Evolutionary conservation across 306 rosid species (phyloP).

Genomic region (Lithocarpus polystachyus): DNA sequence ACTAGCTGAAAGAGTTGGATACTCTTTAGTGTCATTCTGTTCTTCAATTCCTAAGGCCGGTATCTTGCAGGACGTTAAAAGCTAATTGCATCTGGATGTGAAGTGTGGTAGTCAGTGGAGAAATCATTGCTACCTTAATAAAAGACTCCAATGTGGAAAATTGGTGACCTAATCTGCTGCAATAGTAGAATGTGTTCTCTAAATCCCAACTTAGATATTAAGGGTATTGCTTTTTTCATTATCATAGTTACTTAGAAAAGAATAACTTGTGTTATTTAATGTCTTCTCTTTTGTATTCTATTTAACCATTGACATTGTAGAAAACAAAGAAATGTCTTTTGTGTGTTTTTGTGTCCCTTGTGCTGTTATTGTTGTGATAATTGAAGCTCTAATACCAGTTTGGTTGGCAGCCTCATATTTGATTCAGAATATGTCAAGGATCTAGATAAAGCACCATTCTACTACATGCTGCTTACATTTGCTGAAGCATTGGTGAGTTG

Average conservation of each 20-base stretch:
- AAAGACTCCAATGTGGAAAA: slow-evolving; percentile 79
- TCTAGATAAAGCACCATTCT: too few species aligned
- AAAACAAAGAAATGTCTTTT: background rate
- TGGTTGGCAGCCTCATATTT: too few species aligned
- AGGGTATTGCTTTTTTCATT: slow-evolving; percentile 48
- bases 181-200: slow-evolving; percentile 80
- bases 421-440: too few species aligned
- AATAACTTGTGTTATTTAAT: background rate
- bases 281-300: background rate
- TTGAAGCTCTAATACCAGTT: too few species aligned
- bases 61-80: slow-evolving; percentile 23
- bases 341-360: background rate
- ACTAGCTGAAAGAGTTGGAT: background rate
- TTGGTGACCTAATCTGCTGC: slow-evolving; percentile 40
- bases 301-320: background rate
- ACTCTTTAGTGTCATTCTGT: background rate
- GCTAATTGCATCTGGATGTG: background rate
- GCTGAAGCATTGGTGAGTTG: too few species aligned
- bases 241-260: background rate
- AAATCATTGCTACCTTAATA: slow-evolving; percentile 84
- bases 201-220: slow-evolving; percentile 87
- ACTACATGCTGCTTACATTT: too few species aligned
- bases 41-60: background rate
- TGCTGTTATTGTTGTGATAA: background rate
- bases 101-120: slow-evolving; percentile 88